Percentiles rank a stretch among this genome's conserved stretches.
Conservation (phyloP, 495 filamentous ascomycete genomes). For the Podospora fimiseda region DNA sequence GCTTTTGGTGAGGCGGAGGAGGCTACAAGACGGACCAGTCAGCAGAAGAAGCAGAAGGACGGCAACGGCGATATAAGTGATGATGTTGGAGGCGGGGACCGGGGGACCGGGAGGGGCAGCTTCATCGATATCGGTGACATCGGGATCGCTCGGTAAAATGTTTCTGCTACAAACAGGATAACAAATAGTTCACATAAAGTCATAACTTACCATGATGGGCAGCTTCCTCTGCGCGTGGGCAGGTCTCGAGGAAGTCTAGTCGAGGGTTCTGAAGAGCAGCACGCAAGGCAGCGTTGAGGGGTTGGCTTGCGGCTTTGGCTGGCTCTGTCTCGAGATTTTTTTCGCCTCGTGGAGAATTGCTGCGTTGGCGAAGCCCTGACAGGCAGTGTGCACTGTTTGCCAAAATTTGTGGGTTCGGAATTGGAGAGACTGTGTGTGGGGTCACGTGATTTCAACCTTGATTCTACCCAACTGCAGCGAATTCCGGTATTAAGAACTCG, state of each 20-base stretch:
- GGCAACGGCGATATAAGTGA: slow-evolving; percentile 9
- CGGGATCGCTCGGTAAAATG: background rate
- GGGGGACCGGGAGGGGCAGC: slow-evolving; percentile 7
- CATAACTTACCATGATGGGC: slow-evolving; percentile 37
- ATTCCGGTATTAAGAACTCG: no score
- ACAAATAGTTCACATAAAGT: background rate
- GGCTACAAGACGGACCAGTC: slow-evolving; percentile 53
- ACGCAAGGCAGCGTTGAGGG: slow-evolving; percentile 23
- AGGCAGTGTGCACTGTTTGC: slow-evolving; percentile 17
- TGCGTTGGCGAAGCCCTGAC: slow-evolving; percentile 26
- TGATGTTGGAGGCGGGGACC: slow-evolving; percentile 7
- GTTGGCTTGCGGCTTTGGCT: slow-evolving; percentile 27
- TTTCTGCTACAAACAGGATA: background rate
- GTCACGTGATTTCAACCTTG: slow-evolving; percentile 31
- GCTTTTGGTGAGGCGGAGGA: slow-evolving; percentile 91
- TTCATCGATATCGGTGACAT: background rate
- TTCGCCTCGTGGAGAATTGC: slow-evolving; percentile 29
- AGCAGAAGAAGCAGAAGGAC: background rate
- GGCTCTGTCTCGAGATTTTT: slow-evolving; percentile 29
- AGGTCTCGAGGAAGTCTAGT: slow-evolving; percentile 26
- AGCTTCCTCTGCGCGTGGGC: slow-evolving; percentile 30
- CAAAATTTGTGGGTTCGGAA: slow-evolving; percentile 28
- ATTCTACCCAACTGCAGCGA: no score
- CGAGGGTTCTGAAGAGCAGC: slow-evolving; percentile 17
- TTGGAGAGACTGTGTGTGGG: slow-evolving; percentile 18